These are phyloP conservation scores for Pulveroboletus sp. DNA, from an alignment of 768 basidiomycete genomes.

Conservation along the genomic window DNA sequence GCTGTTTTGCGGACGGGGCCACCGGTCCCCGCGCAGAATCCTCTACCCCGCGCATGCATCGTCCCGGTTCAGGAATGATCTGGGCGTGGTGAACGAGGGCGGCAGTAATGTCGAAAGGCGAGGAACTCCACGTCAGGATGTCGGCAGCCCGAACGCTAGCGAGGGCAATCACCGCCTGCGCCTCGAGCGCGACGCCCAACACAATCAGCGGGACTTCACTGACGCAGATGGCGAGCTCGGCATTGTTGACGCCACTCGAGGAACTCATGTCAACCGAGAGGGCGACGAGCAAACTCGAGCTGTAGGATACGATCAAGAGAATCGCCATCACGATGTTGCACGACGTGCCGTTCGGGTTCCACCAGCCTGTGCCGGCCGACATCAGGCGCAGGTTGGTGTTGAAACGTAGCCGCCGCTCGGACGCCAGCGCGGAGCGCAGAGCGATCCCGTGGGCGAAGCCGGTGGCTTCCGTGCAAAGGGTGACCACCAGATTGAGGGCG, in stretches of 20 bases:
- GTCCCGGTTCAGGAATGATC: conserved; percentile 15
- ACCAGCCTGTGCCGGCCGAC: conserved; percentile 15
- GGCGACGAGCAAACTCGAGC: conserved; percentile 24
- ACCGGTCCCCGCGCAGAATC: conserved; percentile 11
- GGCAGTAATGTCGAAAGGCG: conserved; percentile 28
- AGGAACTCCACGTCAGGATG: conserved; percentile 33
- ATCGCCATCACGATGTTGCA: conserved; percentile 24
- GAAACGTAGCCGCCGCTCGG: conserved; percentile 22
- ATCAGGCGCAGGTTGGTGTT: conserved; percentile 31
- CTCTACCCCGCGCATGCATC: conserved; percentile 26
- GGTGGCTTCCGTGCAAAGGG: conserved; percentile 27
- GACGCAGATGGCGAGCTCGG: conserved; percentile 15
- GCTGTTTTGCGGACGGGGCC: conserved; percentile 15
- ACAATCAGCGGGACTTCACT: conserved; percentile 27
- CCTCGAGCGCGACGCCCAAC: conserved; percentile 21
- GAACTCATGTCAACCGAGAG: conserved; percentile 14
- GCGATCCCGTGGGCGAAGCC: conserved; percentile 28
- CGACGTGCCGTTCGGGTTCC: conserved; percentile 22
- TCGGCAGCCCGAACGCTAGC: conserved; percentile 18
- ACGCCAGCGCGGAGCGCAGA: conserved; percentile 26
- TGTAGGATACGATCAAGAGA: conserved; percentile 29
- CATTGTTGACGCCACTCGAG: conserved; percentile 7
- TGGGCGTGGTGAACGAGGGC: conserved; percentile 28
- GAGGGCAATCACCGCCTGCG: conserved; percentile 26
- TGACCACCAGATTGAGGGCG: conserved; percentile 26